Evolutionary conservation across 2,329 filamentous ascomycete genomes (phyloP), one percentile per base, ranked within the genome.

Genomic region (Claviceps spartinae): DNA sequence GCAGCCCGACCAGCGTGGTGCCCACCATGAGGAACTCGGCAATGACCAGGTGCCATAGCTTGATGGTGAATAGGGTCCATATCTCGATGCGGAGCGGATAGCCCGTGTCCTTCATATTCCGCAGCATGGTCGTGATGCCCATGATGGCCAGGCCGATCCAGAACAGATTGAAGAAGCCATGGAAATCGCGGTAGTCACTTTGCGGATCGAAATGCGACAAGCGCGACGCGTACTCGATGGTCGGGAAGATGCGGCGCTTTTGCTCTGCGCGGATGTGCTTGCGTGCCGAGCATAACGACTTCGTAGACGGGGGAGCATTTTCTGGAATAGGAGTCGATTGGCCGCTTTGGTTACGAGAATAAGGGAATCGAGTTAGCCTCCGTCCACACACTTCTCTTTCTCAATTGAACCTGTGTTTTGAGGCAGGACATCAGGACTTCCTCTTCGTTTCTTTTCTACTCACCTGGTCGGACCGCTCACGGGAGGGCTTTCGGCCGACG

Each of bases 121-220:
- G 82, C 62, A 96, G 70, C 74, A 89, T 88, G n/a, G 87, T 87
- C 2, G 91, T 97, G 56, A 95, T 84, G 61, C 90, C 88, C 90
- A 98, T 95, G 67, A 98, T 95, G 59, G 87, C 88, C 54, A 98
- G 75, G 9, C 88, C 88, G 58, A 98, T 91, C 93, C 93, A 98
- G 71, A 98, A 98, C 40, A 98, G 79, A 51, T 93, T 88, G 71
- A 96, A 98, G 77, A 98, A 98, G 64, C 93, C 93, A 61, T 88
- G 82, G 66, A 98, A 98, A 68, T 98, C 89, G 62, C 83, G 83
- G 66, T 97, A 90, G 62, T 95, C 89, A 67, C 87, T 95, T 48
- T 81, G 78, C 0, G 90, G 89, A 64, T 98, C 93, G 65, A 98
- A 95, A 70, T 98, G 91, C 18, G 91, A 97, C 22, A 97, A 84